These are phyloP conservation scores for Apiospora rasikravindrae DNA, from an alignment of 2,329 filamentous ascomycete genomes.

Conservation along the genomic window DNA sequence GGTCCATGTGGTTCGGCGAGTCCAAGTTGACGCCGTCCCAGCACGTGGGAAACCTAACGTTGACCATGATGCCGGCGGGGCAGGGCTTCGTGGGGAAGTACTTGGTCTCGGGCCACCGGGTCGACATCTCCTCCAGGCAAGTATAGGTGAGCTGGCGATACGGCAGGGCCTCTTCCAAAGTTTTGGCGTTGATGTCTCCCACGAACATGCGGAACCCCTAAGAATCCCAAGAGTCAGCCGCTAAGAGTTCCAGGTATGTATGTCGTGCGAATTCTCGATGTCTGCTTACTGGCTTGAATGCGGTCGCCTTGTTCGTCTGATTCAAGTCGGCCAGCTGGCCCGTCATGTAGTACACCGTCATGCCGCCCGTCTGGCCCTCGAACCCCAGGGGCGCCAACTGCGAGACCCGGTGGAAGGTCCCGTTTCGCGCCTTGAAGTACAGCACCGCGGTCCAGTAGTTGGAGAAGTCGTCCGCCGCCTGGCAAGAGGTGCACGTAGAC, in stretches of 20 bases:
- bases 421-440: constrained; percentile 36
- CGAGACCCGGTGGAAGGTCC: constrained; percentile 30
- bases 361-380: constrained; percentile 35
- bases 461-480: constrained; percentile 39
- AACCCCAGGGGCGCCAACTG: constrained; percentile 36
- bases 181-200: constrained; percentile 32
- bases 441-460: constrained; percentile 42
- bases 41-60: constrained; percentile 12
- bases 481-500: constrained; percentile 39
- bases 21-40: constrained; percentile 30
- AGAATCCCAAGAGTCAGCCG: not conserved
- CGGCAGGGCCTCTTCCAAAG: constrained; percentile 34
- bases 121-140: constrained; percentile 37
- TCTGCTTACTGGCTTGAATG: constrained; percentile 35
- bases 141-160: constrained; percentile 40
- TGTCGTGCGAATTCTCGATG: no score
- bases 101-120: constrained; percentile 34
- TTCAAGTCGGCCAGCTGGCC: constrained; percentile 36
- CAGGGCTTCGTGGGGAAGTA: constrained; percentile 33
- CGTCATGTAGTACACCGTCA: constrained; percentile 41
- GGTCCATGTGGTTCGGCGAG: constrained; percentile 27
- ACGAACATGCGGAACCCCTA: constrained; percentile 41
- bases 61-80: not conserved
- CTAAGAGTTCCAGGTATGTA: not conserved
- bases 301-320: constrained; percentile 33